A percentile compares a stretch with the other conserved stretches of the same genome.
These are phyloP conservation scores for Mesembryanthemum crystallinum DNA, from an alignment of 148 eudicot species.

Conservation along the genomic window DNA sequence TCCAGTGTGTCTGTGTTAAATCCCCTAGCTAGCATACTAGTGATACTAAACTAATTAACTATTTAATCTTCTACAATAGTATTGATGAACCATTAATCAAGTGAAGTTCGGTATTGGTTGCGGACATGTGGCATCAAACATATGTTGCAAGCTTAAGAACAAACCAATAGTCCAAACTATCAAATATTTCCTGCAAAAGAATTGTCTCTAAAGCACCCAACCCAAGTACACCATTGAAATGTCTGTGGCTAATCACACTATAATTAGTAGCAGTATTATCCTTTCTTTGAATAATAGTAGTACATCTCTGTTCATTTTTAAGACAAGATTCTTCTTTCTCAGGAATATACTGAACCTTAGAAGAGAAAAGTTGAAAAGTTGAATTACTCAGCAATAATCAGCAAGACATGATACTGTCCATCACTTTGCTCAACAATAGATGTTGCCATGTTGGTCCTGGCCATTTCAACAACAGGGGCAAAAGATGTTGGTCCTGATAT, in stretches of 20 bases:
- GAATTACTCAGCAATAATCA: constrained; percentile 87
- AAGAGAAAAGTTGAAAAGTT: neutral
- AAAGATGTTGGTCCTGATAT: constrained; percentile 91
- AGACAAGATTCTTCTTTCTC: neutral
- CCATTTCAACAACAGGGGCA: constrained; percentile 96
- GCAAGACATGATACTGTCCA: constrained; percentile 93
- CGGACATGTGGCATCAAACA: neutral
- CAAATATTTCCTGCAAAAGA: neutral
- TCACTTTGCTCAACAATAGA: constrained; percentile 90
- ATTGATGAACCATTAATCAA: neutral
- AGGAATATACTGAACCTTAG: neutral
- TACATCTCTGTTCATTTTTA: neutral
- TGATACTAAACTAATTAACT: neutral
- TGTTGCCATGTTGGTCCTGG: too few relatives aligned
- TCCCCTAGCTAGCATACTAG: neutral
- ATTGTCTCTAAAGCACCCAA: neutral
- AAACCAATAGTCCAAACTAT: neutral
- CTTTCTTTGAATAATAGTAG: neutral
- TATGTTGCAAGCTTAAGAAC: neutral
- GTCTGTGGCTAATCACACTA: neutral
- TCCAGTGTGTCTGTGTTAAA: neutral
- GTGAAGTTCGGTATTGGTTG: neutral
- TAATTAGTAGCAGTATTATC: neutral
- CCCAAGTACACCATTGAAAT: neutral
- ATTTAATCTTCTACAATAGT: neutral